phyloP scores from a whole-genome alignment of 306 rosid genomes.

The Macrotyloma uniflorum region DNA sequence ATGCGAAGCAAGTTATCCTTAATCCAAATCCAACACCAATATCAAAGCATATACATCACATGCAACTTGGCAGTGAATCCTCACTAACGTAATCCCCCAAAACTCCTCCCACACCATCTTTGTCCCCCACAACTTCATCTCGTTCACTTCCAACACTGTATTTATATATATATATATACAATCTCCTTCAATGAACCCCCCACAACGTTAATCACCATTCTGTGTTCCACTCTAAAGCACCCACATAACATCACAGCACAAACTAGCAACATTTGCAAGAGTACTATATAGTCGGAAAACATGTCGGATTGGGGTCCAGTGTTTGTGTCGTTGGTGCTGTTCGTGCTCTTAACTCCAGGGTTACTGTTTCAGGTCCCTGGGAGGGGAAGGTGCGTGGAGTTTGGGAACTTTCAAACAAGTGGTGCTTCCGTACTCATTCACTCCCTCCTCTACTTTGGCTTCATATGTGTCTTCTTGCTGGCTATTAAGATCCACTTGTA shows the following conservation, averaged over 20 bases:
- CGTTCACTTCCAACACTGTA: not conserved
- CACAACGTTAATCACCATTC: not conserved
- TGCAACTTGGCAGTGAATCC: slow-evolving; percentile 9
- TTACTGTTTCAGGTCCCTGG: slow-evolving; percentile 79
- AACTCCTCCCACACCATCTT: slow-evolving; percentile 5
- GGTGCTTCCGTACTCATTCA: slow-evolving; percentile 79
- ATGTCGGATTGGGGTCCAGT: slow-evolving; percentile 95
- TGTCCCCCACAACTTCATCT: not conserved
- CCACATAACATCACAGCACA: not conserved
- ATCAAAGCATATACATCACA: slow-evolving; percentile 23
- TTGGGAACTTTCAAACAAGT: slow-evolving; percentile 82
- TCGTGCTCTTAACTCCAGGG: slow-evolving; percentile 78
- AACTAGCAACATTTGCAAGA: not conserved
- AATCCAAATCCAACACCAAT: slow-evolving; percentile 35
- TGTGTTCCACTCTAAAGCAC: not conserved
- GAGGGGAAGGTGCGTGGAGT: slow-evolving; percentile 67
- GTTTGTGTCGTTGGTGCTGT: slow-evolving; percentile 68
- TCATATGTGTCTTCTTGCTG: slow-evolving; percentile 65
- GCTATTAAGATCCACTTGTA: slow-evolving; percentile 75
- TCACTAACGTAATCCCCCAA: not conserved
- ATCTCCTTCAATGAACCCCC: not conserved
- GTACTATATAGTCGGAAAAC: not conserved
- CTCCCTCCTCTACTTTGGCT: slow-evolving; percentile 74
- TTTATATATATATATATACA: not conserved
- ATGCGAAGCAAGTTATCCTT: slow-evolving; percentile 48